Evolutionary conservation across 2,329 filamentous ascomycete species (phyloP).

Genomic region (Trichoderma brevicompactum): DNA sequence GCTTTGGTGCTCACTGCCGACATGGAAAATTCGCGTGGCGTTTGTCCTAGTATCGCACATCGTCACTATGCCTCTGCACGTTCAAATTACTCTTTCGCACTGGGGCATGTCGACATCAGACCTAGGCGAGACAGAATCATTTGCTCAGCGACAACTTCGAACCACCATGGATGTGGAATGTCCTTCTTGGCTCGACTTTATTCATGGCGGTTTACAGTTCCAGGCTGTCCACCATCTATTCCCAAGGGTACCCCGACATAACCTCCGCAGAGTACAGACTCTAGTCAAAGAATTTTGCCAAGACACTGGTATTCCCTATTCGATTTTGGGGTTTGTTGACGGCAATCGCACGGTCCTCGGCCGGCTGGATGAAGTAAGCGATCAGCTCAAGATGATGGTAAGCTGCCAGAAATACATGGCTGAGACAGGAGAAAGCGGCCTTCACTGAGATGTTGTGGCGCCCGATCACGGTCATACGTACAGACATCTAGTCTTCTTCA

Average conservation of each 20-base stretch:
- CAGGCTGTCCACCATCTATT: conserved; percentile 88
- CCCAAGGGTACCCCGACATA: conserved; percentile 82
- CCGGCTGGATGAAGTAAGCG: conserved; percentile 69
- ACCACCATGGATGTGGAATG: conserved; percentile 95
- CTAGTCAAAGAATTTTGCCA: conserved; percentile 80
- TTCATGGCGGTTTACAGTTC: conserved; percentile 88
- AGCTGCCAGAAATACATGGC: conserved; percentile 63
- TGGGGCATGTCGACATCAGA: conserved; percentile 93
- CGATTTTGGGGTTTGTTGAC: conserved; percentile 81
- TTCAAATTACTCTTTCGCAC: conserved; percentile 89
- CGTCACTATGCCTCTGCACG: conserved; percentile 78
- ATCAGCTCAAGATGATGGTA: conserved; percentile 76
- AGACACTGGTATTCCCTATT: conserved; percentile 83
- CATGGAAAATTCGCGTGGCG: conserved; percentile 64
- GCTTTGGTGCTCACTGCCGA: conserved; percentile 50
- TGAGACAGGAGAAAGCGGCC: conserved; percentile 27
- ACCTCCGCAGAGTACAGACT: conserved; percentile 74
- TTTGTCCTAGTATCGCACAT: conserved; percentile 83
- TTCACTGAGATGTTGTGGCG: conserved; percentile 9
- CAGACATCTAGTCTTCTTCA: not conserved
- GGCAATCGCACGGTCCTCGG: conserved; percentile 82
- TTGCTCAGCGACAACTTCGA: conserved; percentile 86
- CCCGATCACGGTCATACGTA: accelerated
- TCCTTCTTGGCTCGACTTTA: conserved; percentile 83
- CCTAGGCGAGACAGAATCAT: conserved; percentile 81